Base-by-base conservation (phyloP, 352 stramenopile species). In the Phytophthora foliorum region DNA sequence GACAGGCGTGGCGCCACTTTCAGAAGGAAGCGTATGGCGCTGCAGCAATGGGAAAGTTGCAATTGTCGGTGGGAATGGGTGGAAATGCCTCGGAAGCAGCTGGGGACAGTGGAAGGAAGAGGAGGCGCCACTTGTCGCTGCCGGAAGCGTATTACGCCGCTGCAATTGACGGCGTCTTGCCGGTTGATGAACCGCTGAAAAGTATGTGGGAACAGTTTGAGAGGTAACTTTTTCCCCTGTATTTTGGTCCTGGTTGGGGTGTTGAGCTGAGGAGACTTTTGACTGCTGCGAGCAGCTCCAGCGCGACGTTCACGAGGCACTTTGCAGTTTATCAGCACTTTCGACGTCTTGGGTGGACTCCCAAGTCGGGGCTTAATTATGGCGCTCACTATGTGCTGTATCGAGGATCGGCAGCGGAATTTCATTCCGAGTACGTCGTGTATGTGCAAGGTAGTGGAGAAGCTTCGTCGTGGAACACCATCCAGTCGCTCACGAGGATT, bases 341-440 rank as follows among this genome's bases (percentile, higher is more conserved):
- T 57, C 85, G 87, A 25, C 57, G 54, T 10, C 67, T 75, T 31
- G 78, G 64, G 0, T 95, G 84, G 84, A 69, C 67, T 6, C 57
- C 87, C 17, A 82, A 81, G 39, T 69, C 88, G 0, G 85, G 88
- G 34, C 69, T 93, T 10, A 89, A 92, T 63, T 93, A 95, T 41
- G 88, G 88, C 51, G 84, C 81, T 45, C 81, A 80, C 27, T 91
- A 74, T 62, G 82, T 89, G 24, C 63, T 95, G 46, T 95, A 93
- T 67, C 79, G 81, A 46, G 82, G 77, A 11, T 77, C 86, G 4
- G 64, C 80, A 11, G 52, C 73, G 21, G 49, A 67, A 3, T 88
- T 83, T 54, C 87, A 95, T 70, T 93, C 87, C 4, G 84, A 95
- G 50, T 93, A 93, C 58, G 78, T 92, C 32, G 79, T 90, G 22